Conservation (phyloP, 2,329 filamentous ascomycete genomes). For the Kalaharituber pfeilii region DNA sequence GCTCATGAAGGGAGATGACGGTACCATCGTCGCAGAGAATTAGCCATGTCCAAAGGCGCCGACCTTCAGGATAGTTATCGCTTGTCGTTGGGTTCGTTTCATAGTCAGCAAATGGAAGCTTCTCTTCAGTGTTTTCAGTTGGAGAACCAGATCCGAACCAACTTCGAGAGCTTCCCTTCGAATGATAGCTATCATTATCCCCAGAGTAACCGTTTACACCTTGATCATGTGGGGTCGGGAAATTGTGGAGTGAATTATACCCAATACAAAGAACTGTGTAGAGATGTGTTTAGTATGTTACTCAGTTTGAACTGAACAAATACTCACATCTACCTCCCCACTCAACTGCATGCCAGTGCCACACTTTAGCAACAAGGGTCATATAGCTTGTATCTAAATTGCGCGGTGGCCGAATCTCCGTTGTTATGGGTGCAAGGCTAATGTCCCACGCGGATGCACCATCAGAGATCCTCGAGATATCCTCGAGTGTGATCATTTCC, state of each 20-base stretch:
- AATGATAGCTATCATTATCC: conserved; percentile 13
- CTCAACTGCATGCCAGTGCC: conserved; percentile 38
- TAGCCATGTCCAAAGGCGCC: conserved; percentile 37
- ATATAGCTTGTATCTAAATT: conserved; percentile 14
- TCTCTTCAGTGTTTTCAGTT: conserved; percentile 8
- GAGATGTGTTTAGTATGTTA: conserved; percentile 11
- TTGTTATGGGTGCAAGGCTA: background rate
- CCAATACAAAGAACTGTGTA: conserved; percentile 32
- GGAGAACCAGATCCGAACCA: conserved; percentile 7
- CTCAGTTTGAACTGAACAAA: background rate
- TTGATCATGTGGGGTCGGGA: conserved; percentile 10
- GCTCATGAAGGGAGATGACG: conserved; percentile 32
- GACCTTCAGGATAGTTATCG: conserved; percentile 27
- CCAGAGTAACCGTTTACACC: background rate
- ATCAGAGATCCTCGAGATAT: background rate
- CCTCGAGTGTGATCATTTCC: background rate
- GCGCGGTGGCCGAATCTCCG: background rate
- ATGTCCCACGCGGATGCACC: background rate
- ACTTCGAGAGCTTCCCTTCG: conserved; percentile 21
- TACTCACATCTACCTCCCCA: conserved; percentile 33
- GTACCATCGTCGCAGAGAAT: conserved; percentile 27
- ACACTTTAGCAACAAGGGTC: conserved; percentile 33
- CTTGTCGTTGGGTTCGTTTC: too few relatives aligned
- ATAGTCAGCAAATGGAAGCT: conserved; percentile 11
- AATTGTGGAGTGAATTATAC: conserved; percentile 36